Percentiles rank a stretch among this genome's conserved stretches.
phyloP scores from a whole-genome alignment of 2,329 filamentous ascomycete species.

The Aspergillus pseudoviridinutans region DNA sequence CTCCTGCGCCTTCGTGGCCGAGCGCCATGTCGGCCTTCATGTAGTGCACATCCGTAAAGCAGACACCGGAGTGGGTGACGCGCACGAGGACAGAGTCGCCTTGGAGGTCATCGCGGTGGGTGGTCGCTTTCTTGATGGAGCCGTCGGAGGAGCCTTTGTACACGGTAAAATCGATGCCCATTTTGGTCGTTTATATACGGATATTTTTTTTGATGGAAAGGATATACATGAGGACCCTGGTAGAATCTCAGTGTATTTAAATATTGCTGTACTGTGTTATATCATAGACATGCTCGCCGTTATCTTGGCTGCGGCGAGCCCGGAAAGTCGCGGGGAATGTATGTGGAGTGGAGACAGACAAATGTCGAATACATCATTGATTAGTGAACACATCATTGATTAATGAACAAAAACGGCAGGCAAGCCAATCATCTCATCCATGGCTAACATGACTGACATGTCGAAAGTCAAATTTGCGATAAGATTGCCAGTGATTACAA shows the following conservation, averaged over 20 bases:
- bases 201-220: neutral
- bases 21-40: conserved; percentile 29
- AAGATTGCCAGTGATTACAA: neutral
- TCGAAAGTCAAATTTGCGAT: neutral
- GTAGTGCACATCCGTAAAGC: conserved; percentile 55
- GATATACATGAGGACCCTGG: neutral
- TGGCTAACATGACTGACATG: neutral
- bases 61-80: conserved; percentile 64
- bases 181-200: conserved; percentile 2
- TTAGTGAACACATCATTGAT: neutral
- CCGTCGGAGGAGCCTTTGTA: conserved; percentile 61
- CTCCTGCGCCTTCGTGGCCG: conserved; percentile 38
- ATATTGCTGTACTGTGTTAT: neutral
- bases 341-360: neutral
- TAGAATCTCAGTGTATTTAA: neutral
- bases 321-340: neutral
- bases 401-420: neutral
- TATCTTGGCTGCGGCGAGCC: neutral
- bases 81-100: conserved; percentile 54
- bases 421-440: too few species aligned
- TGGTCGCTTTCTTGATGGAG: conserved; percentile 49
- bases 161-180: conserved; percentile 52
- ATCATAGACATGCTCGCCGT: neutral
- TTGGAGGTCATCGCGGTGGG: conserved; percentile 36
- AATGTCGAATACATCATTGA: neutral